phyloP scores from a whole-genome alignment of 176 grass and related monocot genomes.

The Zea mays region DNA sequence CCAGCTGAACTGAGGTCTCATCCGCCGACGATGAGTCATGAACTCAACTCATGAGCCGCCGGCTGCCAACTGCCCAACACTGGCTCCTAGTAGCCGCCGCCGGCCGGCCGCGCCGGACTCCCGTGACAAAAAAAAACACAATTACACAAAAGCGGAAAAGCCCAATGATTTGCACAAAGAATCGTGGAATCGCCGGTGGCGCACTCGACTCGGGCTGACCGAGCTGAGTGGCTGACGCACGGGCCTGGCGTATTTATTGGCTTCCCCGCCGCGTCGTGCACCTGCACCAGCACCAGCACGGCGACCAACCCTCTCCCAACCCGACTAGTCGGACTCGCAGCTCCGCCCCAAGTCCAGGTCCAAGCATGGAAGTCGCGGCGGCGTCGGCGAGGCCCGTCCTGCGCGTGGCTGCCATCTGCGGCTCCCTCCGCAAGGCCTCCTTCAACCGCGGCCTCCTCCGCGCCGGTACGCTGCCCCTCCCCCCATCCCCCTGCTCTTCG shows the following conservation, averaged over 20 bases:
- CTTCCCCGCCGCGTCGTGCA: background rate
- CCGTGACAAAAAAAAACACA: too few species aligned
- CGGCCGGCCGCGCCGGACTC: too few species aligned
- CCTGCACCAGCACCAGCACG: background rate
- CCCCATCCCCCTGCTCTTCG: too few species aligned
- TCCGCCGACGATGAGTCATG: too few species aligned
- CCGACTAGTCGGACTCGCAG: background rate
- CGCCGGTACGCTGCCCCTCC: slow-evolving; percentile 36
- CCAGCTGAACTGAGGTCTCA: too few species aligned
- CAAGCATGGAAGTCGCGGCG: slow-evolving; percentile 34
- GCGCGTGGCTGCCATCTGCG: slow-evolving; percentile 67
- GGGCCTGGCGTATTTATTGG: background rate
- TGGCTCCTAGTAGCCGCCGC: too few species aligned
- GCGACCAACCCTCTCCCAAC: background rate
- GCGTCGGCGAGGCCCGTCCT: slow-evolving; percentile 43
- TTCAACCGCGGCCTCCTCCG: slow-evolving; percentile 89
- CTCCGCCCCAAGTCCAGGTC: background rate
- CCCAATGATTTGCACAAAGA: background rate
- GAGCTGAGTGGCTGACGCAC: background rate
- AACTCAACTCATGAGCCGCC: too few species aligned
- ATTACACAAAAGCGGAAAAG: background rate
- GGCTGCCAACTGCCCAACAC: too few species aligned
- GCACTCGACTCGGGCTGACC: background rate
- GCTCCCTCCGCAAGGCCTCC: slow-evolving; percentile 82
- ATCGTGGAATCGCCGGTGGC: background rate